Percentiles rank a stretch among this genome's conserved stretches.
phyloP scores from a whole-genome alignment of 106 monocot genomes.

The Acorus calamus region DNA sequence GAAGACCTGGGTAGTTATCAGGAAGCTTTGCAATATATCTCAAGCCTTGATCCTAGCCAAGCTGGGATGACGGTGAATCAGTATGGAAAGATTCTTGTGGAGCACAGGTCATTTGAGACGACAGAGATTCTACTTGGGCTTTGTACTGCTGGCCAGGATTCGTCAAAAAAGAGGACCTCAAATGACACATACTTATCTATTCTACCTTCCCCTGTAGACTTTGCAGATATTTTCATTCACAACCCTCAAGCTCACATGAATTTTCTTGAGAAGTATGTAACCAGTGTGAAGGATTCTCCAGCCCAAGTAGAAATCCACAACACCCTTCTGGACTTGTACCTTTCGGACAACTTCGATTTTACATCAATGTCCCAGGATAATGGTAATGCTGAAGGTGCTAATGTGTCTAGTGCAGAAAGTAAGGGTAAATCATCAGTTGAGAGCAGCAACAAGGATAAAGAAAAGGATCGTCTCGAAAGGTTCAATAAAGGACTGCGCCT shows the following conservation, averaged over 20 bases:
- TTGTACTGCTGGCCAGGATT: constrained; percentile 43
- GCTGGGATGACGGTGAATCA: constrained; percentile 82
- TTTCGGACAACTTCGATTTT: constrained; percentile 61
- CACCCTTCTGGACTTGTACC: constrained; percentile 81
- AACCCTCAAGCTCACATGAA: constrained; percentile 70
- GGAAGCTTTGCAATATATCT: constrained; percentile 80
- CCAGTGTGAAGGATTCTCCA: constrained; percentile 58
- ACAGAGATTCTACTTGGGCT: constrained; percentile 70
- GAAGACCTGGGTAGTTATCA: constrained; percentile 89
- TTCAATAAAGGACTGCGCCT: constrained; percentile 57
- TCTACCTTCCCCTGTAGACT: constrained; percentile 81
- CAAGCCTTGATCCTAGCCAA: constrained; percentile 74
- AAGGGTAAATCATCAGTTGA: constrained; percentile 20
- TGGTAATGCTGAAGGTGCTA: constrained; percentile 20
- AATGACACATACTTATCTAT: constrained; percentile 34
- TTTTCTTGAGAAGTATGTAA: constrained; percentile 81
- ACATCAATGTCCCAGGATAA: constrained; percentile 63
- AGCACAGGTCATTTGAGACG: constrained; percentile 64
- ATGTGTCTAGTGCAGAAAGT: constrained; percentile 19
- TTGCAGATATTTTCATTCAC: constrained; percentile 89
- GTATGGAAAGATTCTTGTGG: constrained; percentile 93
- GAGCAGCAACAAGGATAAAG: constrained; percentile 17
- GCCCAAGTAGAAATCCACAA: constrained; percentile 88
- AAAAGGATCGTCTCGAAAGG: constrained; percentile 43
- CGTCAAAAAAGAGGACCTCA: constrained; percentile 20